phyloP scores from a whole-genome alignment of 164 flowering plant species.

The Dillenia suffruticosa region DNA sequence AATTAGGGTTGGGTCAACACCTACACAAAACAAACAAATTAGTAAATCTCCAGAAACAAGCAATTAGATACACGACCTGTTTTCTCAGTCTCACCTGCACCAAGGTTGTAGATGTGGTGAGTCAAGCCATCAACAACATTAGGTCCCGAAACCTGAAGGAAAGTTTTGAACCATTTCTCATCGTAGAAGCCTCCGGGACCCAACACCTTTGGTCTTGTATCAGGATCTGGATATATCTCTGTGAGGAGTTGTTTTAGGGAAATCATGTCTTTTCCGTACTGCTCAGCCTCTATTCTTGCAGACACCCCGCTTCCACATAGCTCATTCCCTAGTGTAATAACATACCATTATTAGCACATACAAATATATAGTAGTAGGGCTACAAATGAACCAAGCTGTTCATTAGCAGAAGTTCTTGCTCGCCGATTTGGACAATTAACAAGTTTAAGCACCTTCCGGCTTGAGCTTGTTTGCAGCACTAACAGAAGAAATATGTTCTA shows the following conservation, averaged over 20 bases:
- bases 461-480: too few species aligned
- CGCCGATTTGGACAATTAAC: too few species aligned
- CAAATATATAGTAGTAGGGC: too few species aligned
- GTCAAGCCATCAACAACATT: conserved; percentile 44
- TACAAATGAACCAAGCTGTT: too few species aligned
- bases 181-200: conserved; percentile 69
- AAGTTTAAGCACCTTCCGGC: too few species aligned
- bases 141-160: conserved; percentile 41
- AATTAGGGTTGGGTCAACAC: conserved; percentile 42
- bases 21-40: conserved; percentile 17
- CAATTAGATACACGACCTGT: background rate
- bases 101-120: conserved; percentile 75
- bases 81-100: conserved; percentile 36
- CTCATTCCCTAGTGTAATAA: conserved; percentile 49
- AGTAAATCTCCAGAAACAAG: background rate
- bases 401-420: too few species aligned
- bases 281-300: conserved; percentile 36
- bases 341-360: too few species aligned
- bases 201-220: conserved; percentile 28
- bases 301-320: conserved; percentile 41
- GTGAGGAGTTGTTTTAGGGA: conserved; percentile 29
- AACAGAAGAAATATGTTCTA: too few species aligned
- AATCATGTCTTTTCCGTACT: conserved; percentile 47
- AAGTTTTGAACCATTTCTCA: conserved; percentile 40
- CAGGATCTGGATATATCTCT: conserved; percentile 25